Conservation (phyloP, 768 basidiomycete genomes). For the Gloeostereum incarnatum region DNA sequence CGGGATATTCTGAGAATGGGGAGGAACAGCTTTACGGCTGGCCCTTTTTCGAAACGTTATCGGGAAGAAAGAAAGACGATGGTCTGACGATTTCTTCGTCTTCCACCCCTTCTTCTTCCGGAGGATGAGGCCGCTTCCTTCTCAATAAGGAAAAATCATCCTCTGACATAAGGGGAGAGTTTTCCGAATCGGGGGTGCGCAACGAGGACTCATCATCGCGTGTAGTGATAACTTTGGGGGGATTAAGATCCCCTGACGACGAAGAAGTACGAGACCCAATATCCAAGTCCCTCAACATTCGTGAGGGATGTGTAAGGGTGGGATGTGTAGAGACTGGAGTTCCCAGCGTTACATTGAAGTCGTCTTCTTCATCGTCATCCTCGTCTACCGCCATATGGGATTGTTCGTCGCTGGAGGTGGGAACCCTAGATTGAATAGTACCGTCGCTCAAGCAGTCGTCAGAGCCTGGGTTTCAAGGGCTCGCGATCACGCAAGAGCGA, state of each 20-base stretch:
- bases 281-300: too few species aligned
- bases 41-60: conserved; percentile 2
- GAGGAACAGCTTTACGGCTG: background rate
- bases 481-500: conserved; percentile 63
- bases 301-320: too few species aligned
- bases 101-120: background rate
- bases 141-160: conserved; percentile 2
- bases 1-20: background rate
- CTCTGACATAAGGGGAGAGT: conserved; percentile 2
- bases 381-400: conserved; percentile 16
- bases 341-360: conserved; percentile 56
- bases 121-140: too few species aligned
- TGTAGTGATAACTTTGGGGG: conserved; percentile 1
- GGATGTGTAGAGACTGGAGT: conserved; percentile 34
- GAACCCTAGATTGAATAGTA: conserved; percentile 29
- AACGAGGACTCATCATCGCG: conserved; percentile 1
- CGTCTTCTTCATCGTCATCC: conserved; percentile 44
- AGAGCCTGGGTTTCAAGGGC: conserved; percentile 48
- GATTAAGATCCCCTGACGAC: too few species aligned
- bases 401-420: conserved; percentile 12
- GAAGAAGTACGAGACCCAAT: too few species aligned
- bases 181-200: conserved; percentile 4
- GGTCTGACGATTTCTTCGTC: conserved; percentile 1
- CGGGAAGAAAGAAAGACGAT: too few species aligned
- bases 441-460: conserved; percentile 55